Conservation (phyloP, 345 rosid genomes). For the Eucalyptus caleyi region DNA sequence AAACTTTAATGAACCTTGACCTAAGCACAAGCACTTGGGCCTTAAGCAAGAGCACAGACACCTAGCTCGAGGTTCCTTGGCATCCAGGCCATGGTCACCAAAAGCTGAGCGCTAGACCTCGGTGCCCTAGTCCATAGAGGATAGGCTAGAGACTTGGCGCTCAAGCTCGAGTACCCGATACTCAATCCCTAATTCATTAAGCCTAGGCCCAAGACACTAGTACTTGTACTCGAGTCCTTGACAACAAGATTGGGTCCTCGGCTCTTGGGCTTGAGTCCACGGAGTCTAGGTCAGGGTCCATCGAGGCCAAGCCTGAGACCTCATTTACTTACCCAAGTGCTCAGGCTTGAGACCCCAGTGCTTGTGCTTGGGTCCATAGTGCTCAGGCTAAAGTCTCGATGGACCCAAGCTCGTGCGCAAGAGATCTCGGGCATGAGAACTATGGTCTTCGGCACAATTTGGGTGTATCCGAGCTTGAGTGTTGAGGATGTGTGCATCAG, state of each 20-base stretch:
- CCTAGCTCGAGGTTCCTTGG: background rate
- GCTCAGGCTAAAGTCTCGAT: background rate
- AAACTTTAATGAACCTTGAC: background rate
- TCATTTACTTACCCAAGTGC: background rate
- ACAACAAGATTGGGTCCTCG: background rate
- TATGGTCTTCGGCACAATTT: background rate
- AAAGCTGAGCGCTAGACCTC: background rate
- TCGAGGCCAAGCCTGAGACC: accelerated
- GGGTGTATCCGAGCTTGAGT: background rate
- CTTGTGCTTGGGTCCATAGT: background rate
- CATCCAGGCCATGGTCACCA: background rate
- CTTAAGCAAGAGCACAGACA: background rate
- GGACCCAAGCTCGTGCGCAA: background rate
- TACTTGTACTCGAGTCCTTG: background rate
- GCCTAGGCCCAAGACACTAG: background rate
- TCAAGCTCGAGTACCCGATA: background rate
- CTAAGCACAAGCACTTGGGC: background rate
- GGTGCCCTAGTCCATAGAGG: background rate
- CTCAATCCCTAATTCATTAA: background rate
- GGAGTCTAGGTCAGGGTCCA: too few relatives aligned
- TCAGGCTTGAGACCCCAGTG: background rate
- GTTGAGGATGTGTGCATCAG: background rate
- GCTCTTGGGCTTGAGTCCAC: accelerated
- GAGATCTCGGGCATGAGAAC: background rate
- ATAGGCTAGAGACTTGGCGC: background rate